phyloP scores from a whole-genome alignment of 1,284 basidiomycete species.

The Phaffia rhodozyma region DNA sequence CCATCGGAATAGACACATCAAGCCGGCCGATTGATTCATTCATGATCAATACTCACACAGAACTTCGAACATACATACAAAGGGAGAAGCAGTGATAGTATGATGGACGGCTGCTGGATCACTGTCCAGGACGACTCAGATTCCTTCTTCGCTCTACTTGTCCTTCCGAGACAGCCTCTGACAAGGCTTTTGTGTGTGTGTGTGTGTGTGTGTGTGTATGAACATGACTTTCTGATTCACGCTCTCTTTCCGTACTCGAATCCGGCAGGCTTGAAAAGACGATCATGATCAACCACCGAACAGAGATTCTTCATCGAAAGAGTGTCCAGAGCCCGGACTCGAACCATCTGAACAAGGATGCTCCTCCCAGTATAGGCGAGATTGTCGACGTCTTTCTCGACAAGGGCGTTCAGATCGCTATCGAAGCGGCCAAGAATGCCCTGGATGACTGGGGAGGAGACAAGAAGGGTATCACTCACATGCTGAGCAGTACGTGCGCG shows the following conservation, averaged over 20 bases:
- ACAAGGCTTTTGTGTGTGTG: background rate
- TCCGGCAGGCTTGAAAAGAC: conserved; percentile 20
- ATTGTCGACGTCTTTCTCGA: conserved; percentile 21
- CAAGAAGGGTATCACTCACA: conserved; percentile 20
- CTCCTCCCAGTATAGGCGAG: conserved; percentile 19
- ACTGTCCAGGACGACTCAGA: background rate
- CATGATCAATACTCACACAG: too few relatives aligned
- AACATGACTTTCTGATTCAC: background rate
- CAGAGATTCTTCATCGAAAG: conserved; percentile 20
- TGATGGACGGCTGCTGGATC: too few relatives aligned
- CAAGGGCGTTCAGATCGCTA: conserved; percentile 19
- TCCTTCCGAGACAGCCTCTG: too few relatives aligned
- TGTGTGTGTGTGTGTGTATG: background rate
- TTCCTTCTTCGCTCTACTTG: background rate
- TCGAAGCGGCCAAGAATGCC: conserved; percentile 18
- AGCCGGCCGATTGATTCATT: too few relatives aligned
- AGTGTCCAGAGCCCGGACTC: conserved; percentile 12
- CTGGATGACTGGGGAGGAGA: conserved; percentile 21
- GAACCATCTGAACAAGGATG: conserved; percentile 10
- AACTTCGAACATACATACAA: too few relatives aligned
- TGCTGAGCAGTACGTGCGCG: conserved; percentile 13
- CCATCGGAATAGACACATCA: too few relatives aligned
- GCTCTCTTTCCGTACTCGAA: background rate
- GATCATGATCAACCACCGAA: conserved; percentile 19
- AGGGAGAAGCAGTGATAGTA: too few relatives aligned